Evolutionary conservation across 139 green algal species (phyloP), one percentile per base, ranked within the genome.

Genomic region (Tetratostichococcus sp.): DNA sequence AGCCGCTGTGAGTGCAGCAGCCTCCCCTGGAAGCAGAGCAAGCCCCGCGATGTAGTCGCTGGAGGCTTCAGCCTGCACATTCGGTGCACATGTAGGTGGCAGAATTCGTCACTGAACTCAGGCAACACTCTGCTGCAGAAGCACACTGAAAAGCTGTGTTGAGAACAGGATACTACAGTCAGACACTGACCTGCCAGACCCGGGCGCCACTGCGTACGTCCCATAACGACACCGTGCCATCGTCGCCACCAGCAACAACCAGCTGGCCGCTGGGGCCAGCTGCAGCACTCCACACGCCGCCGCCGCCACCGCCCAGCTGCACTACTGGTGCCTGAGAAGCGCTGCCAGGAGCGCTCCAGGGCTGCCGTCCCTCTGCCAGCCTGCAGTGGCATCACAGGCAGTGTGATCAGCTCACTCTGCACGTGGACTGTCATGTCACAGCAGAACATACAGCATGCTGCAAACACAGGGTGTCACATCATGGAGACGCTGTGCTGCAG

Each of bases 21-120:
- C 72, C 32, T 43, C 77, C 43, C 79, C 80, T n/a, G 79, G 79
- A 5, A 78, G 70, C 3, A 91, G 62, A 8, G 31, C 32, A 31
- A 95, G 31, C 0, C 86, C 91, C 0, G 86, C 86, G 0, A 96
- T 84, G 35, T 92, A 93, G 59, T 92, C 88, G 23, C 70, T 70
- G 26, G 78, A 84, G 1, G 89, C 67, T 11, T 84, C 62, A 21
- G 67, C n/a, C 58, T 77, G 34, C 70, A 43, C 67, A 21, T 21
- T 1, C 59, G 57, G 25, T 23, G 33, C n/a, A 35, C 5, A 3
- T 26, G 11, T 31, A 26, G 5, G 23, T 35, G 70, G n/a, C n/a
- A n/a, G n/a, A n/a, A n/a, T n/a, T n/a, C n/a, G n/a, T n/a, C n/a
- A n/a, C n/a, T n/a, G n/a, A n/a, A n/a, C n/a, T n/a, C n/a, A n/a